Evolutionary conservation across 2,329 filamentous ascomycete species (phyloP).

Genomic region (Penicillium sp.): DNA sequence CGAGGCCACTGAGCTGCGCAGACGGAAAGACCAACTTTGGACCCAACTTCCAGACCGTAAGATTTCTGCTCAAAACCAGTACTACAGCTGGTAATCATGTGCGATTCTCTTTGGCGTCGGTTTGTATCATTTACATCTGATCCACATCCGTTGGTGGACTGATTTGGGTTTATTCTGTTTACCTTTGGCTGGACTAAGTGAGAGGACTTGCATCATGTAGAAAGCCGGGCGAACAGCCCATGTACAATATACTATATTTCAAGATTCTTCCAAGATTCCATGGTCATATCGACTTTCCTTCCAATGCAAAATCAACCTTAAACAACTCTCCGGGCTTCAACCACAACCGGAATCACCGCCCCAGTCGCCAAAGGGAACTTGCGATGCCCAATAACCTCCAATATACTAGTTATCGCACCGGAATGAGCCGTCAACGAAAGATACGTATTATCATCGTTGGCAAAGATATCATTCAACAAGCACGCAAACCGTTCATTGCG

Average conservation of each 20-base stretch:
- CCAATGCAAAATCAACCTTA: neutral
- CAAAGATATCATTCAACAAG: slow-evolving; percentile 52
- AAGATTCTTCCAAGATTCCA: slow-evolving; percentile 3
- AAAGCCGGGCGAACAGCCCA: slow-evolving; percentile 9
- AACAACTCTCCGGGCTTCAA: slow-evolving; percentile 37
- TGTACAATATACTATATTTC: slow-evolving; percentile 21
- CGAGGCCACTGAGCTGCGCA: slow-evolving; percentile 68
- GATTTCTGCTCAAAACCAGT: slow-evolving; percentile 76
- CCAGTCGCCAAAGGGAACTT: slow-evolving; percentile 46
- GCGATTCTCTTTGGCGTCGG: slow-evolving; percentile 22
- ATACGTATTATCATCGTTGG: slow-evolving; percentile 42
- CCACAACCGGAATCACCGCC: slow-evolving; percentile 48
- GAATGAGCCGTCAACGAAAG: slow-evolving; percentile 55
- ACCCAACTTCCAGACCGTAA: slow-evolving; percentile 80
- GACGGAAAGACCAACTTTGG: slow-evolving; percentile 72
- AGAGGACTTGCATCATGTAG: slow-evolving; percentile 10
- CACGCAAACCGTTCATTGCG: slow-evolving; percentile 44
- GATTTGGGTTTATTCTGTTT: slow-evolving; percentile 1
- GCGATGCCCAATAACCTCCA: slow-evolving; percentile 45
- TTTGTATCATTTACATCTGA: slow-evolving; percentile 26
- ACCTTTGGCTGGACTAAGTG: neutral
- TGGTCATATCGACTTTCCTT: slow-evolving; percentile 16
- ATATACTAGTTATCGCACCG: slow-evolving; percentile 52
- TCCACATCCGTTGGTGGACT: slow-evolving; percentile 6
- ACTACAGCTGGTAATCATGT: slow-evolving; percentile 73